phyloP scores from a whole-genome alignment of 2,329 filamentous ascomycete species.

The Cytospora piceicola region DNA sequence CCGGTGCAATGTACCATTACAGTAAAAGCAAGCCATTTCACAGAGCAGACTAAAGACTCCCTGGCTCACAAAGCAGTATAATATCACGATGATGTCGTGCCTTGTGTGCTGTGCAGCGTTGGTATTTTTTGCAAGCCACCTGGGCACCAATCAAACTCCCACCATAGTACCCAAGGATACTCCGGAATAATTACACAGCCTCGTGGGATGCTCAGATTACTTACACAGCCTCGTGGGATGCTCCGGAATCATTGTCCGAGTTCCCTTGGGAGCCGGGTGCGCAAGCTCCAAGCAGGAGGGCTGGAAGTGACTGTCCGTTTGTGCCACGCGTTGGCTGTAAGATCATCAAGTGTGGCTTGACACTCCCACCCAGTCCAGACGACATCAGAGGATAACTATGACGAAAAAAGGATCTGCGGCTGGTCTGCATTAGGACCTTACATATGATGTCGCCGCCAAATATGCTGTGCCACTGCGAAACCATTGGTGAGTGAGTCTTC shows the following conservation, averaged over 20 bases:
- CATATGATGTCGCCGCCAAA: not conserved
- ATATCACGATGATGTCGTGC: not conserved
- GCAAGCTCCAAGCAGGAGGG: too few species aligned
- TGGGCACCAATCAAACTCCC: not conserved
- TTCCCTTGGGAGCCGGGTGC: too few species aligned
- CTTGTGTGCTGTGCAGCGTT: not conserved
- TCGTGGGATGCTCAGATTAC: not conserved
- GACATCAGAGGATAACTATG: not conserved
- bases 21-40: not conserved
- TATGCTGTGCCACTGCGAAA: not conserved
- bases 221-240: not conserved
- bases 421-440: not conserved
- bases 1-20: not conserved
- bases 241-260: too few species aligned
- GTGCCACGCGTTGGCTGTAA: not conserved
- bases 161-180: not conserved
- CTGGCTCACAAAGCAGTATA: not conserved
- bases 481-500: not conserved
- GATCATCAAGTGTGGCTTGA: not conserved
- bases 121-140: not conserved
- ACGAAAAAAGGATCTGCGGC: not conserved
- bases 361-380: not conserved
- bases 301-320: not conserved
- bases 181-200: not conserved
- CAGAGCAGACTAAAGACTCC: not conserved